Evolutionary conservation across 495 filamentous ascomycete genomes (phyloP), one percentile per base, ranked within the genome.

Genomic region (Penicillium desertorum): DNA sequence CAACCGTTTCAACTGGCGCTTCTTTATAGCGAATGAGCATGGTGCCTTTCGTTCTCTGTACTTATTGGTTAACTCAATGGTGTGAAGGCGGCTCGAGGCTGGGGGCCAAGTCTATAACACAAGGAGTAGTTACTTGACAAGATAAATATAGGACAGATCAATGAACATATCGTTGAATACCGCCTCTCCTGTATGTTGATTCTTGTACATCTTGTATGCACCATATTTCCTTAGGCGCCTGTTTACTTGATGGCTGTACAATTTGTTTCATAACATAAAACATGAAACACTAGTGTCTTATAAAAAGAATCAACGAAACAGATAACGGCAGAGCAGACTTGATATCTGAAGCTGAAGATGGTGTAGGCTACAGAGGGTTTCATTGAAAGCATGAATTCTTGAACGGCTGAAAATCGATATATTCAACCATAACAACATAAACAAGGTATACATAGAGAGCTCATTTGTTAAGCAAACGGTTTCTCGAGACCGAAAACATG

Each of bases 361-460:
- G 7, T 6, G 12, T 45, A 10, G 45, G n/a, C n/a, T n/a, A n/a
- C 14, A 47, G 10, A 10, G n/a, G 10, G 23, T 32, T 34, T 4
- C 5, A 30, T 48, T 32, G 11, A 11, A 47, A 49, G 19, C 19
- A 37, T 25, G 17, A 20, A 30, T 43, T 23, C 10, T n/a, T 50
- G 17, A 20, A 42, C 22, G 17, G 39, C 25, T 19, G 16, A 16
- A 34, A 12, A 12, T 14, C 32, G 6, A 51, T 32, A 42, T 23
- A 46, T 47, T 10, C 42, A 55, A 37, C 55, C 25, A 2, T 39
- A 27, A 32, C 0, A 30, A 53, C 23, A 34, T 39, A 43, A 44
- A 12, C 39, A 16, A 57, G 46, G 45, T 57, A 36, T 51, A 57
- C 32, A 39, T 55, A 55, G 32, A 47, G 32, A 55, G 43, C 44